Evolutionary conservation across 1,139 yeast genomes (phyloP).

Genomic region (Geotrichum candidum): DNA sequence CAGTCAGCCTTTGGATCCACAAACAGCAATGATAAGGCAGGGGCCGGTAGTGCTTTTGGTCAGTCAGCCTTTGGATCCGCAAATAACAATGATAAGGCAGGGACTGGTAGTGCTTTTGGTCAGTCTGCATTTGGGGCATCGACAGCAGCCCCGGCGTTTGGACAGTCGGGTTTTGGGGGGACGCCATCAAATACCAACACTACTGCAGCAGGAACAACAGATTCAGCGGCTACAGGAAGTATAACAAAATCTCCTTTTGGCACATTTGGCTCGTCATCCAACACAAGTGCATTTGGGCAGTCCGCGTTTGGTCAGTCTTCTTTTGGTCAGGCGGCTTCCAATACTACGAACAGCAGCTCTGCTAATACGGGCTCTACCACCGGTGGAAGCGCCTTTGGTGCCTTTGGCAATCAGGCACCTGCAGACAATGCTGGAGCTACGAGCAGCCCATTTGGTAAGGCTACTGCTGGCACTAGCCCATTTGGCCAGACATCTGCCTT

Average conservation of each 20-base stretch:
- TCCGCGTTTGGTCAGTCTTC: not conserved
- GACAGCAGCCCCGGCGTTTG: constrained; percentile 18
- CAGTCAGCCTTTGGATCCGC: constrained; percentile 16
- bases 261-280: constrained; percentile 23
- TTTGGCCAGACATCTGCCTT: constrained; percentile 7
- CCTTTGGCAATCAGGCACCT: constrained; percentile 2
- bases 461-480: not conserved
- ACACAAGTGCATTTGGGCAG: not conserved
- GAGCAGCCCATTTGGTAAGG: not conserved
- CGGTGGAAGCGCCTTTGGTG: constrained; percentile 7
- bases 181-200: not conserved
- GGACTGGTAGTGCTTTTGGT: constrained; percentile 20
- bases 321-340: constrained; percentile 14
- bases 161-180: constrained; percentile 6
- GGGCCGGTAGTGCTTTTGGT: constrained; percentile 23
- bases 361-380: constrained; percentile 9
- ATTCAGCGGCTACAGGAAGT: not conserved
- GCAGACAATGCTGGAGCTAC: not conserved
- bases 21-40: constrained; percentile 8
- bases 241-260: not conserved
- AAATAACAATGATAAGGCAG: constrained; percentile 8
- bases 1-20: constrained; percentile 16
- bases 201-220: not conserved
- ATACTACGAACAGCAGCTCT: constrained; percentile 19
- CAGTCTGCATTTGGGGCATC: constrained; percentile 14